Base-by-base conservation (phyloP, 2,329 filamentous ascomycete genomes). In the Metarhizium rileyi region DNA sequence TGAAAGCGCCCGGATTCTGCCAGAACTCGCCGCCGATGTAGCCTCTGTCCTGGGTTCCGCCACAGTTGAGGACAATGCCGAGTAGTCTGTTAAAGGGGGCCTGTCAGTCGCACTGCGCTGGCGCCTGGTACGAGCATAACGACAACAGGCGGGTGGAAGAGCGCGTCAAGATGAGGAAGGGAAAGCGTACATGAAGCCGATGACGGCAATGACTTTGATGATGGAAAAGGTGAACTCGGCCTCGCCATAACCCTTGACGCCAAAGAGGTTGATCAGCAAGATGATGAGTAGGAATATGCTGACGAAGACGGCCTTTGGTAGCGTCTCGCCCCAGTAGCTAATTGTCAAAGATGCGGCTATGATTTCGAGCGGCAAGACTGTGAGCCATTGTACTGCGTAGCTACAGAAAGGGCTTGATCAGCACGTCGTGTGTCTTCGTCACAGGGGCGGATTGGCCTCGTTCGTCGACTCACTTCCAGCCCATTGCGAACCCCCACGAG, bases 401-500 rank as follows among this genome's bases (percentile, higher is more conserved):
- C 83, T 87, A 58, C 46, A 38, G 4, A 30, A 20, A 10, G 10
- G 30, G 47, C 52, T 7, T 12, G 6, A 27, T 51, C 27, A 53
- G 50, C 50, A 45, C 22, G 22, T 23, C 14, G 14, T 14, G 8
- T 12, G 8, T 26, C 18, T 7, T 5, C 10, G 12, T 5, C 7
- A 23, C 10, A 5, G 14, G 30, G 30, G 12, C 9, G 8, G n/a
- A n/a, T 26, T 10, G 18, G 7, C 14, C 2, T 18, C 20, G 26
- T 26, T n/a, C 12, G 26, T 14, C 20, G 18, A 75, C 80, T 66
- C 66, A 87, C 76, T 94, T 95, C 89, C 89, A 95, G 16, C 89
- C 90, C 87, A 95, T 94, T 44, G 89, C 87, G 62, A 95, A 95
- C 0, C 90, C 90, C 89, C 89, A 95, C 0, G 90, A 90, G 1